Base-by-base conservation (phyloP, 23 red algal species). In the Rhodosorus marinus region DNA sequence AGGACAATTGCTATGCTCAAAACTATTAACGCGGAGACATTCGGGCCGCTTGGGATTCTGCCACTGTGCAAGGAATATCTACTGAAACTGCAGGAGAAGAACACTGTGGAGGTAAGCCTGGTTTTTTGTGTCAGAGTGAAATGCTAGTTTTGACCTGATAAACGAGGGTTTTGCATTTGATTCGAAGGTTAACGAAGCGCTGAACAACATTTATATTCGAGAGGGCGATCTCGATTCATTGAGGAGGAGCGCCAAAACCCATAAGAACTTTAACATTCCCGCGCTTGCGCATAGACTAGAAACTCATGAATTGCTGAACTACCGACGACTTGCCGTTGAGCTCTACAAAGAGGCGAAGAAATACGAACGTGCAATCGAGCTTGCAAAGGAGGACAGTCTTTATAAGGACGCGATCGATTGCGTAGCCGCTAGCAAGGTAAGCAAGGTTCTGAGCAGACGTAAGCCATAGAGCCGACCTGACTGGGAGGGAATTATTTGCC, bases 231-330 rank as follows among this genome's bases (percentile, higher is more conserved):
- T 83, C 33, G 64, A 79, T 31, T 70, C 68, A 51, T 73, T 95
- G 40, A 53, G 64, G 42, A 67, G 53, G 8, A 68, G 66, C 24
- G 68, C 85, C 1, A 55, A 84, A 70, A 55, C 66, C 9, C 76
- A 78, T 40, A 72, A 77, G 57, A 83, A 95, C 66, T 95, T 95
- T 57, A 80, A 95, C 46, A 78, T 85, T 26, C 66, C 75, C 24
- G 55, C 47, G 11, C 42, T 95, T 46, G 88, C 77, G 2, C 76
- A 73, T 19, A 33, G 53, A 22, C 56, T 95, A 21, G 72, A 95
- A 61, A 63, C 56, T 33, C 60, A 80, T 36, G 56, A 74, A 5
- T 57, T 84, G n/a, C 25, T 83, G 5, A 66, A 79, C 49, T 52
- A 81, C 31, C 22, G 88, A 57, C 71, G 72, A 11, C 26, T 81